Evolutionary conservation across 1,139 yeast genomes (phyloP).

Genomic region (Oligophagozyma castellii): DNA sequence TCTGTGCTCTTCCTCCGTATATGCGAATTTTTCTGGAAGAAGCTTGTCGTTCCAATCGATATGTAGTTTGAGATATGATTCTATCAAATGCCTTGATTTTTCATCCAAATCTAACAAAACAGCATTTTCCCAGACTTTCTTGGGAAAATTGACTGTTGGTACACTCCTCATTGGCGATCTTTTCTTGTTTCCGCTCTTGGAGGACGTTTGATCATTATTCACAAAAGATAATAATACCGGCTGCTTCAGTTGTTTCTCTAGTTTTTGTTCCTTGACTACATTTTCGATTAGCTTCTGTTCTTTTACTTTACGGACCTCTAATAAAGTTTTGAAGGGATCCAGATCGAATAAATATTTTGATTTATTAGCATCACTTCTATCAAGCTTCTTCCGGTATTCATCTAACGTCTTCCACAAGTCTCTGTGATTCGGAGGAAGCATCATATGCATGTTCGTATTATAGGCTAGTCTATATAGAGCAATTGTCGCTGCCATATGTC

Average conservation of each 20-base stretch:
- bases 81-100: slow-evolving; percentile 36
- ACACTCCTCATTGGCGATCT: neutral
- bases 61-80: slow-evolving; percentile 38
- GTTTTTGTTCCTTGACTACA: slow-evolving; percentile 26
- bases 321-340: slow-evolving; percentile 56
- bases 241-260: slow-evolving; percentile 26
- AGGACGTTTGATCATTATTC: slow-evolving; percentile 1
- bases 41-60: slow-evolving; percentile 36
- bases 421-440: slow-evolving; percentile 71
- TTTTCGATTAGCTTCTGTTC: slow-evolving; percentile 34
- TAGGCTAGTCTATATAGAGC: slow-evolving; percentile 70
- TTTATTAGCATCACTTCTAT: slow-evolving; percentile 29
- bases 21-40: slow-evolving; percentile 5
- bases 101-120: slow-evolving; percentile 31
- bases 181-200: neutral
- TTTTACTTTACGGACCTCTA: slow-evolving; percentile 38
- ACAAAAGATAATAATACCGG: slow-evolving; percentile 15
- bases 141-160: slow-evolving; percentile 32
- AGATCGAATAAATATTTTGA: slow-evolving; percentile 33
- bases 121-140: slow-evolving; percentile 53
- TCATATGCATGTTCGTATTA: slow-evolving; percentile 73
- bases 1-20: slow-evolving; percentile 9
- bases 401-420: slow-evolving; percentile 68
- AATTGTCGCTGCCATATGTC: slow-evolving; percentile 82
- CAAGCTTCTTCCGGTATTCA: slow-evolving; percentile 34